Conservation (phyloP, 345 rosid species). For the Atalantia buxifolia region DNA sequence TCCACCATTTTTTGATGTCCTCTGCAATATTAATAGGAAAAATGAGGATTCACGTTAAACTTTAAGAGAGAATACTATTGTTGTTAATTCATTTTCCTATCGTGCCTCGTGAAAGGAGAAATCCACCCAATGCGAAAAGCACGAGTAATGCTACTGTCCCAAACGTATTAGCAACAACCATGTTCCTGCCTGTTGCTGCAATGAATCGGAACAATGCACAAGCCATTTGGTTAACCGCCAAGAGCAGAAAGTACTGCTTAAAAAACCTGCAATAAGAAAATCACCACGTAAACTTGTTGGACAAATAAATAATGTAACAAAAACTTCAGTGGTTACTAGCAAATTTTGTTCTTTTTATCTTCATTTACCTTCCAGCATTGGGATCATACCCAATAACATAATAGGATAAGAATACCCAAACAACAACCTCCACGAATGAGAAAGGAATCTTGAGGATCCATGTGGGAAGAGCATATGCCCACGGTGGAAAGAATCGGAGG, state of each 20-base stretch:
- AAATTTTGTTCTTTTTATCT: background rate
- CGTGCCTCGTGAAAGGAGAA: constrained; percentile 55
- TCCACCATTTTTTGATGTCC: constrained; percentile 80
- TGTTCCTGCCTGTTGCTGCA: constrained; percentile 57
- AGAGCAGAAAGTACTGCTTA: constrained; percentile 58
- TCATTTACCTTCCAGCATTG: constrained; percentile 52
- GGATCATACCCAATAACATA: constrained; percentile 80
- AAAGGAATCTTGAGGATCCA: constrained; percentile 82
- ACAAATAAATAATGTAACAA: no score
- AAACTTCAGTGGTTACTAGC: background rate
- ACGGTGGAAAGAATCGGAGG: constrained; percentile 68
- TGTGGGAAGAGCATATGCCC: constrained; percentile 72
- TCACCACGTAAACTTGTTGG: background rate
- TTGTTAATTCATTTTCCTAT: background rate
- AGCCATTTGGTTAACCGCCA: constrained; percentile 55
- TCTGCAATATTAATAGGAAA: constrained; percentile 33
- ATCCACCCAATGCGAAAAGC: constrained; percentile 59
- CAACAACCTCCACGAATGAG: constrained; percentile 54
- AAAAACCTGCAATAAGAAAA: constrained; percentile 45
- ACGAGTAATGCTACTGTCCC: constrained; percentile 55
- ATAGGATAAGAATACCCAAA: constrained; percentile 59
- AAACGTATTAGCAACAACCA: constrained; percentile 57
- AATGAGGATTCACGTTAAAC: no score
- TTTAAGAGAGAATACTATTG: no score
- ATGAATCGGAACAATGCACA: constrained; percentile 54